Base-by-base conservation (phyloP, 441 rosid genomes). In the Erodium moschatum region DNA sequence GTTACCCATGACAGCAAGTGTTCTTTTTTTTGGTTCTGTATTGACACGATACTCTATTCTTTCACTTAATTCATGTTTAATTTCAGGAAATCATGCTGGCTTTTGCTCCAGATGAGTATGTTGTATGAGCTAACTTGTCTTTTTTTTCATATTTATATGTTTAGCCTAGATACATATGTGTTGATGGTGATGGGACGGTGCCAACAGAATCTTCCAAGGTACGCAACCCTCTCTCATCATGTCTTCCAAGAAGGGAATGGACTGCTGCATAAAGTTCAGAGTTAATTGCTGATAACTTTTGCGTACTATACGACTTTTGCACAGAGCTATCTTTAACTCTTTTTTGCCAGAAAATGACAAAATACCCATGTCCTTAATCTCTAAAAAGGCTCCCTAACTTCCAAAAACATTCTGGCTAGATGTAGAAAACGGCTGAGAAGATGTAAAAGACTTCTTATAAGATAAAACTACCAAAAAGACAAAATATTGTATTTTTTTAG, bases 181-280 rank as follows among this genome's bases (percentile, higher is more conserved):
- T 90, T 58, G 96, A 93, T 69, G 96, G 98, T 20, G 98, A 90
- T 75, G 98, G 98, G 65, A 93, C 98, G 72, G 98, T 93, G 78
- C 97, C 98, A 3, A 71, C 81, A 6, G 93, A 93, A 78, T 90
- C 98, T 67, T 86, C 97, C 44, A 87, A 81, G 96, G 98, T 92
- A 77, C 77, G 85, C 68, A 9, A 46, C 16, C 38, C 7, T 15
- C 29, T 61, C 31, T 68, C 2, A n/a, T 3, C 4, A 33, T 31
- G 46, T 20, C 9, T 65, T 70, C 12, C 3, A 29, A 29, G 31
- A 29, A 29, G 31, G 31, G 3, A 29, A 29, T 29, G 31, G 3
- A 29, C 31, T 29, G 31, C 31, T 29, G 31, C 31, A 29, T 29
- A 3, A 29, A 1, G 31, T 29, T 29, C 31, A 29, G 31, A 4